Evolutionary conservation across 2,329 filamentous ascomycete genomes (phyloP).

Genomic region (Epichloe sp.): DNA sequence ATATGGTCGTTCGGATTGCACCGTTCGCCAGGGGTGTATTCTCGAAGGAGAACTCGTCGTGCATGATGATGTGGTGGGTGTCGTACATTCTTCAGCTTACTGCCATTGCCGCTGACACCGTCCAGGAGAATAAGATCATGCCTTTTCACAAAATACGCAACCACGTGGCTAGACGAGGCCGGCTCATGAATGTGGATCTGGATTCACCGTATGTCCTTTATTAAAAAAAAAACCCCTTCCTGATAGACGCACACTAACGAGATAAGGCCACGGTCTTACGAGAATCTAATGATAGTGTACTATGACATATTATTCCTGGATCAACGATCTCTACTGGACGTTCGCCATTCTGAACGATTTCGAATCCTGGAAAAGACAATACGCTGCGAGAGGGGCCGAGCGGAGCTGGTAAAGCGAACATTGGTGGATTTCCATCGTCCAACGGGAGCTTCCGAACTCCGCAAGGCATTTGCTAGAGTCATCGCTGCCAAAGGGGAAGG

Average conservation of each 20-base stretch:
- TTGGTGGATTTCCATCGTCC: conserved; percentile 50
- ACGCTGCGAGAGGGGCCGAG: conserved; percentile 40
- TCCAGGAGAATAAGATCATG: conserved; percentile 45
- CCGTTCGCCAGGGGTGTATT: conserved; percentile 54
- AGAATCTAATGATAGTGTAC: conserved; percentile 50
- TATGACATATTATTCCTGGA: conserved; percentile 45
- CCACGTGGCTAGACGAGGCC: conserved; percentile 61
- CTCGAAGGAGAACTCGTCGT: conserved; percentile 75
- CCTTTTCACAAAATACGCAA: conserved; percentile 75
- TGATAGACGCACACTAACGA: conserved; percentile 9
- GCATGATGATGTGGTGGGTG: conserved; percentile 48
- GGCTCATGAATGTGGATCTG: conserved; percentile 49
- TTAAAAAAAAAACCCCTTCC: neutral
- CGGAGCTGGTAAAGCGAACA: conserved; percentile 53
- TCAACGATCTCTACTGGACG: conserved; percentile 34
- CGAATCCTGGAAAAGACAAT: conserved; percentile 44
- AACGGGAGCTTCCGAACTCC: conserved; percentile 40
- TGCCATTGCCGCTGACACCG: conserved; percentile 6
- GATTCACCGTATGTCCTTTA: conserved; percentile 49
- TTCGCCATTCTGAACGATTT: conserved; percentile 46
- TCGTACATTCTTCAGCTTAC: too few relatives aligned
- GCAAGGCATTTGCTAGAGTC: conserved; percentile 51
- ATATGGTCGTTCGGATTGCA: conserved; percentile 45
- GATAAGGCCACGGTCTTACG: conserved; percentile 32
- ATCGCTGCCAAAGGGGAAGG: conserved; percentile 62